Evolutionary conservation across 371 early-diverging fungal species (phyloP).

Genomic region (Apophysomyces trapeziformis): DNA sequence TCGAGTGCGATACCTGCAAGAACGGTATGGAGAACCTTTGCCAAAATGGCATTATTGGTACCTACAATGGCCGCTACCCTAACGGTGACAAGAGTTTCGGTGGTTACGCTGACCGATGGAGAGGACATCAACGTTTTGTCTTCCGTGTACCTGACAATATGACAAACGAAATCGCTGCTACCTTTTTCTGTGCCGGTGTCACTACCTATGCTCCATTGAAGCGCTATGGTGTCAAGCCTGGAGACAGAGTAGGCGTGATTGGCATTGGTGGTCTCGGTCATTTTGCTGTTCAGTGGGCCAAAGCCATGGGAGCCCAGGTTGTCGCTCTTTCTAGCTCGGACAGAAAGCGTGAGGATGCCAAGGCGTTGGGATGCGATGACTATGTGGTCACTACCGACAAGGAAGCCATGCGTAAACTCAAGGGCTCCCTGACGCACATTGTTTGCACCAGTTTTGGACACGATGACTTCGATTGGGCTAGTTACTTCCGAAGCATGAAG

Average conservation of each 20-base stretch:
- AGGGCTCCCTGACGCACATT: conserved; percentile 24
- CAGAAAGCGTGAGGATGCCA: conserved; percentile 42
- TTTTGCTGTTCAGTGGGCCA: conserved; percentile 63
- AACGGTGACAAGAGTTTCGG: conserved; percentile 66
- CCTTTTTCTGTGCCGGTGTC: conserved; percentile 57
- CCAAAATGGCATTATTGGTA: conserved; percentile 14
- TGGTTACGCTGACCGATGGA: conserved; percentile 69
- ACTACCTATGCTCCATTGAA: conserved; percentile 70
- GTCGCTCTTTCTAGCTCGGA: conserved; percentile 36
- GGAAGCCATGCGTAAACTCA: conserved; percentile 18
- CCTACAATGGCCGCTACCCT: conserved; percentile 50
- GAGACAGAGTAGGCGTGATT: conserved; percentile 65
- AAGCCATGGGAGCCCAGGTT: conserved; percentile 70
- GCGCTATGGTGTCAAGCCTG: conserved; percentile 44
- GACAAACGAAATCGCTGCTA: conserved; percentile 55
- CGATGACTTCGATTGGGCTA: conserved; percentile 41
- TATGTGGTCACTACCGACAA: conserved; percentile 30
- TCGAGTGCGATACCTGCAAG: conserved; percentile 33
- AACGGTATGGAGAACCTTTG: conserved; percentile 31
- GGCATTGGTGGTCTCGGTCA: conserved; percentile 77
- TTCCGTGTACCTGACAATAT: conserved; percentile 68
- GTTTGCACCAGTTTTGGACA: conserved; percentile 45
- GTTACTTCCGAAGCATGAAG: conserved; percentile 44
- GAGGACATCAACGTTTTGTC: conserved; percentile 60
- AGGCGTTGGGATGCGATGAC: conserved; percentile 43